These are phyloP conservation scores for Gastrodia elata DNA, from an alignment of 106 monocot species.

Conservation along the genomic window DNA sequence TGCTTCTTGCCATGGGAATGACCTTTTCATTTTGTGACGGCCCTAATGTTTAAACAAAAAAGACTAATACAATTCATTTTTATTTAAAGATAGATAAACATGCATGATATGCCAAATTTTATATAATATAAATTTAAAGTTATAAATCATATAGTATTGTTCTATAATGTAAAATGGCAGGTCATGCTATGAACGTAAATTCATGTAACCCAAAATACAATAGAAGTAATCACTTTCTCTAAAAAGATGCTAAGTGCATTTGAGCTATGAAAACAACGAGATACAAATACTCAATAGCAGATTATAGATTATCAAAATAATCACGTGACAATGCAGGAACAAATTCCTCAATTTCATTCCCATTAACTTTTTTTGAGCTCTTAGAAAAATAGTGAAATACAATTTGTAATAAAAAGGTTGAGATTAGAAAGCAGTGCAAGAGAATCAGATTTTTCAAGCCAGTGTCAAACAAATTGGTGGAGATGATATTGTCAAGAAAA, in stretches of 20 bases:
- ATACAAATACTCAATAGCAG: too few relatives aligned
- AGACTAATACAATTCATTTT: not conserved
- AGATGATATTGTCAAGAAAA: not conserved
- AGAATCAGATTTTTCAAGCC: too few relatives aligned
- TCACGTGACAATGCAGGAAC: not conserved
- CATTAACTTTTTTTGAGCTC: not conserved
- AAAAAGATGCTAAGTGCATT: not conserved
- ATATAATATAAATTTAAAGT: not conserved
- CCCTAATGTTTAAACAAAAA: conserved; percentile 5
- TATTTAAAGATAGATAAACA: not conserved
- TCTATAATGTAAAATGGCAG: not conserved
- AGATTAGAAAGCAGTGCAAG: too few relatives aligned
- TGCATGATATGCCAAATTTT: not conserved
- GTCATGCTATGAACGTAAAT: not conserved
- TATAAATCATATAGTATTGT: not conserved
- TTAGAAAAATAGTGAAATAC: not conserved
- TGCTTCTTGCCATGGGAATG: conserved; percentile 29
- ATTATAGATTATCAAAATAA: not conserved
- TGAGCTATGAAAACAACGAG: not conserved
- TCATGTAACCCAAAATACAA: not conserved
- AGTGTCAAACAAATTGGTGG: not conserved
- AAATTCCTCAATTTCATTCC: not conserved
- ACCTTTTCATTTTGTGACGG: conserved; percentile 38
- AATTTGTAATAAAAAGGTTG: not conserved
- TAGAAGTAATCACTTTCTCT: not conserved